Conservation (phyloP, 495 filamentous ascomycete species). For the Hypoxylon trugodes region DNA sequence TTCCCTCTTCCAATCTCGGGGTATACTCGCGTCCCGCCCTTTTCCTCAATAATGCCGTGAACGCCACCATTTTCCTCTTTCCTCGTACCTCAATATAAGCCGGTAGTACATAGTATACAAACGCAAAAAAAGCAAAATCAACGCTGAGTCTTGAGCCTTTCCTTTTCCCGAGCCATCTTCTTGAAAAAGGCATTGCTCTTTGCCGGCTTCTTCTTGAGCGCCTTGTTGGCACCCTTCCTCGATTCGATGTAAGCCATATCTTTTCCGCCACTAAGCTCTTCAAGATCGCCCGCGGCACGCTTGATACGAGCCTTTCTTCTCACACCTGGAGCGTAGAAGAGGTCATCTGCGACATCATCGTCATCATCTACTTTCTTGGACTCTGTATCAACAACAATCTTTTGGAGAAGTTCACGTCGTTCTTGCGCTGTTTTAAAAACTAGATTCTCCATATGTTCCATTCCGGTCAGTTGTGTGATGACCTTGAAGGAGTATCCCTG, state of each 20-base stretch:
- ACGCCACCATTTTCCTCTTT: slow-evolving; percentile 4
- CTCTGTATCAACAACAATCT: slow-evolving; percentile 92
- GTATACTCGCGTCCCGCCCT: slow-evolving; percentile 21
- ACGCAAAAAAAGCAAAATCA: slow-evolving; percentile 9
- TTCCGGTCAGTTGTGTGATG: slow-evolving; percentile 93
- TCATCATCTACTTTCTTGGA: slow-evolving; percentile 69
- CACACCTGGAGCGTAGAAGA: slow-evolving; percentile 71
- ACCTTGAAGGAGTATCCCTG: slow-evolving; percentile 99
- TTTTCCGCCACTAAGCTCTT: slow-evolving; percentile 86
- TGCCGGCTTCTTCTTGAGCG: slow-evolving; percentile 74
- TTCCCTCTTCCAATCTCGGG: slow-evolving; percentile 5
- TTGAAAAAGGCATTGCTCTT: slow-evolving; percentile 70
- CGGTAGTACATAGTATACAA: slow-evolving; percentile 10
- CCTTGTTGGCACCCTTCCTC: slow-evolving; percentile 76
- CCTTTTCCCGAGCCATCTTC: slow-evolving; percentile 79
- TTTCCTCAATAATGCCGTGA: slow-evolving; percentile 10
- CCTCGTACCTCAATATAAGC: not conserved
- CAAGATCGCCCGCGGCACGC: slow-evolving; percentile 83
- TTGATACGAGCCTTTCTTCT: slow-evolving; percentile 67
- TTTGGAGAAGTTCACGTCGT: slow-evolving; percentile 85
- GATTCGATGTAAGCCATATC: slow-evolving; percentile 97
- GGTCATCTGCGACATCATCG: slow-evolving; percentile 81
- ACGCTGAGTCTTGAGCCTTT: slow-evolving; percentile 38
- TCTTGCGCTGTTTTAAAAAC: slow-evolving; percentile 83
- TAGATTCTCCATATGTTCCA: slow-evolving; percentile 82